These are phyloP conservation scores for Auriscalpium vulgare DNA, from an alignment of 768 basidiomycete species.

Conservation along the genomic window DNA sequence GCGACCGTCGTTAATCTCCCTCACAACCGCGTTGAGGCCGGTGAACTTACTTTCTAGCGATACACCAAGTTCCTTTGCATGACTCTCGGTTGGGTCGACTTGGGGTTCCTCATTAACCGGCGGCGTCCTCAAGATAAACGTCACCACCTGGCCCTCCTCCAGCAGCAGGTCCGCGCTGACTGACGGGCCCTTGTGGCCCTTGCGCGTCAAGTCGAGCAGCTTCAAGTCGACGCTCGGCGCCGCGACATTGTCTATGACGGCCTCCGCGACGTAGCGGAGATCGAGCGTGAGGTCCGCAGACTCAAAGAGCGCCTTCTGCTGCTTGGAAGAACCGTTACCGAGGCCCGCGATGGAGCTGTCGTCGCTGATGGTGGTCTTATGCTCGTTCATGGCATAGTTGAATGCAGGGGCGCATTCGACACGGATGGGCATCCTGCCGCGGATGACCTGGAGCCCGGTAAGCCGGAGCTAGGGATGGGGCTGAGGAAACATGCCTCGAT, in stretches of 20 bases:
- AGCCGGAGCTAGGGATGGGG: background rate
- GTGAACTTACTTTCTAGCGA: conserved; percentile 31
- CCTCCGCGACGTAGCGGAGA: conserved; percentile 65
- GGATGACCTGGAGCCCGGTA: conserved; percentile 48
- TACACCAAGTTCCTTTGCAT: conserved; percentile 39
- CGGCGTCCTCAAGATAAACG: conserved; percentile 74
- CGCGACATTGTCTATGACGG: conserved; percentile 40
- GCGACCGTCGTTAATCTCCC: background rate
- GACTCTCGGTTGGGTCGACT: conserved; percentile 28
- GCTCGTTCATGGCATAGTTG: conserved; percentile 79
- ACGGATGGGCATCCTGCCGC: conserved; percentile 70
- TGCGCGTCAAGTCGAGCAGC: conserved; percentile 53
- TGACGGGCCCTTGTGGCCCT: conserved; percentile 70
- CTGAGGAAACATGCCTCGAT: conserved; percentile 46
- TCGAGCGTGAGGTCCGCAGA: conserved; percentile 57
- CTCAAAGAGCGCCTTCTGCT: conserved; percentile 56
- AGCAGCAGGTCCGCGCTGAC: conserved; percentile 53
- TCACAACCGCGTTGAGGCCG: background rate
- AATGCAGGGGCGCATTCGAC: conserved; percentile 95
- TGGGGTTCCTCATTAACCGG: conserved; percentile 28
- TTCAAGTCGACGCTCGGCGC: conserved; percentile 50
- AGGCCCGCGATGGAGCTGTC: conserved; percentile 35
- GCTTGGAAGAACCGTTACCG: conserved; percentile 19
- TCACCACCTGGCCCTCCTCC: conserved; percentile 82
- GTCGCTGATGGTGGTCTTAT: conserved; percentile 51